Evolutionary conservation across 2,329 filamentous ascomycete genomes (phyloP).

Genomic region (Aspergillus amoenus): DNA sequence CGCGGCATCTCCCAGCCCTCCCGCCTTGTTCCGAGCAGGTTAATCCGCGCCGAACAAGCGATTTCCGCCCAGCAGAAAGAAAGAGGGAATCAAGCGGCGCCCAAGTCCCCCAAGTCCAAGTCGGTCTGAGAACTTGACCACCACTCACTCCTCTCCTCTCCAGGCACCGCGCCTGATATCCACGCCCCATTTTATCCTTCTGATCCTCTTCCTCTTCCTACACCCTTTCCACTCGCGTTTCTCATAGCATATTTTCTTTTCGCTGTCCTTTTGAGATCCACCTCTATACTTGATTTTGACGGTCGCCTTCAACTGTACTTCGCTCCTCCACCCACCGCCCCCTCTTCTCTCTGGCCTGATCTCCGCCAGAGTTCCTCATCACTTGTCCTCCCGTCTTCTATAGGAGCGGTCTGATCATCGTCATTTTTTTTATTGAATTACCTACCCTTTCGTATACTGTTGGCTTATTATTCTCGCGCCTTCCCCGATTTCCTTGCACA

Average conservation of each 20-base stretch:
- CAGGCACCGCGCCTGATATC: slow-evolving; percentile 28
- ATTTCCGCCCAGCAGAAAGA: slow-evolving; percentile 29
- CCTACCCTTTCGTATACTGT: slow-evolving; percentile 9
- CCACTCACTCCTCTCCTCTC: slow-evolving; percentile 10
- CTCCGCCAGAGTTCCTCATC: slow-evolving; percentile 18
- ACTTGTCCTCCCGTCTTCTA: slow-evolving; percentile 16
- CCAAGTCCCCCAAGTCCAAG: slow-evolving; percentile 2
- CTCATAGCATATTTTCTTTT: not conserved
- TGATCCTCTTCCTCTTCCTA: slow-evolving; percentile 8
- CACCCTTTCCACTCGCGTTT: slow-evolving; percentile 17
- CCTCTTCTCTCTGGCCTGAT: slow-evolving; percentile 12
- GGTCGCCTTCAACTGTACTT: slow-evolving; percentile 18
- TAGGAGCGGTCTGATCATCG: slow-evolving; percentile 9
- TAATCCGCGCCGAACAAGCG: slow-evolving; percentile 42
- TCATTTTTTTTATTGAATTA: slow-evolving; percentile 10
- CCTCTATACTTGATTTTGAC: slow-evolving; percentile 3
- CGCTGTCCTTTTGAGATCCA: slow-evolving; percentile 9
- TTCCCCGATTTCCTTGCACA: slow-evolving; percentile 9
- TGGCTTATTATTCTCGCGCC: slow-evolving; percentile 4
- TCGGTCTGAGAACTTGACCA: slow-evolving; percentile 7
- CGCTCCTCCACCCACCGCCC: slow-evolving; percentile 17
- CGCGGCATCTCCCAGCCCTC: slow-evolving; percentile 35
- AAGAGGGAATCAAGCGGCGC: slow-evolving; percentile 11
- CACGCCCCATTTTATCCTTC: slow-evolving; percentile 16
- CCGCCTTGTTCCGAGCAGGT: slow-evolving; percentile 25